Conservation (phyloP, 108 stramenopile genomes). For the Fragilariopsis cylindrus region DNA sequence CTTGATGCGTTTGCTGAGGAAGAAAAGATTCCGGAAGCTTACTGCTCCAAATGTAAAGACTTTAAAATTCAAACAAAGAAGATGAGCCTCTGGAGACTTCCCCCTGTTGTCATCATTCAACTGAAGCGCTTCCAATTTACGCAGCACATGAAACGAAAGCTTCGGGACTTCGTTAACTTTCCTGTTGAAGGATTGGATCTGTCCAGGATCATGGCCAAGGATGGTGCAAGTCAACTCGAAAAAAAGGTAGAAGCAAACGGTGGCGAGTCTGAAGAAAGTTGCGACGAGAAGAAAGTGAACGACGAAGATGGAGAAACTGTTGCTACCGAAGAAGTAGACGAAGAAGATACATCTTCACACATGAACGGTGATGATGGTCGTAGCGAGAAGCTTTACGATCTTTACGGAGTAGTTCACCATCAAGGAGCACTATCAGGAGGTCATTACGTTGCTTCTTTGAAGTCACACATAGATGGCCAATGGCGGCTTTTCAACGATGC, state of each 20-base stretch:
- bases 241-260: conserved; percentile 5
- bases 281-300: neutral
- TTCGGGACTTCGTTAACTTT: conserved; percentile 92
- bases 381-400: conserved; percentile 76
- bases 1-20: conserved; percentile 85
- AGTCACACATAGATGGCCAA: conserved; percentile 83
- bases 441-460: conserved; percentile 88
- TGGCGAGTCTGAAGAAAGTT: neutral
- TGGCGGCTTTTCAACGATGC: conserved; percentile 93
- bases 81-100: conserved; percentile 91
- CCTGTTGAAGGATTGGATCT: conserved; percentile 89
- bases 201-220: conserved; percentile 75
- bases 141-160: conserved; percentile 85
- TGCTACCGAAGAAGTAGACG: neutral
- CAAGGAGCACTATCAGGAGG: conserved; percentile 88
- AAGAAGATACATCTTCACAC: conserved; percentile 9
- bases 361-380: conserved; percentile 37
- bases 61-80: conserved; percentile 85
- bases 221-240: conserved; percentile 16
- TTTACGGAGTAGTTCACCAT: conserved; percentile 92
- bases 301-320: neutral
- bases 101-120: conserved; percentile 93
- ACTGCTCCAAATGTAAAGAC: conserved; percentile 92
- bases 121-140: conserved; percentile 96
- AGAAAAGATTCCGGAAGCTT: conserved; percentile 86